Percentiles rank a stretch among this genome's conserved stretches.
Evolutionary conservation across 2,329 filamentous ascomycete genomes (phyloP).

Genomic region (Aspergillus clavatus): DNA sequence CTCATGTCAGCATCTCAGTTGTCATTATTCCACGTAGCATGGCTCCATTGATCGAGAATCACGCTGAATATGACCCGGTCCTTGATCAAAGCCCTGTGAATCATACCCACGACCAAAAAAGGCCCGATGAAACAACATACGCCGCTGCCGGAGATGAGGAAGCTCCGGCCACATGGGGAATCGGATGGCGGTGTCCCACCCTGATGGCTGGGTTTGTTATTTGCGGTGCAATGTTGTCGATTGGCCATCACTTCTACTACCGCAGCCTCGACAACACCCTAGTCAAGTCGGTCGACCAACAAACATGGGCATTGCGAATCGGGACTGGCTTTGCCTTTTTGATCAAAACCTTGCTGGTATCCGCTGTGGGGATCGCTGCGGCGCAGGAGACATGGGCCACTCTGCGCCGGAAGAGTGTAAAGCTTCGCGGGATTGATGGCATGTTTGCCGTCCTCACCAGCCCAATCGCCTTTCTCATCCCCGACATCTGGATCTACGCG

Average conservation of each 20-base stretch:
- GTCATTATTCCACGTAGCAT: no score
- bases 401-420: conserved; percentile 7
- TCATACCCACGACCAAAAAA: no score
- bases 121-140: no score
- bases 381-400: conserved; percentile 9
- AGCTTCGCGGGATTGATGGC: conserved; percentile 5
- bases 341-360: conserved; percentile 2
- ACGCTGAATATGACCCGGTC: no score
- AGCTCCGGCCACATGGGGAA: not conserved
- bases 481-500: conserved; percentile 7
- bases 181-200: conserved; percentile 3
- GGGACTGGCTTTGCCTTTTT: conserved; percentile 11
- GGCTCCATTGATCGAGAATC: no score
- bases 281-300: conserved; percentile 5
- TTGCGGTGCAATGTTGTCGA: conserved; percentile 2
- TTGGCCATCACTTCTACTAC: conserved; percentile 6
- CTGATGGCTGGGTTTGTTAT: conserved; percentile 6
- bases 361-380: conserved; percentile 8
- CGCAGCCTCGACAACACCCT: conserved; percentile 1
- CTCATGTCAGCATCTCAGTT: no score
- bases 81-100: no score
- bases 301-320: conserved; percentile 9
- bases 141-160: no score
- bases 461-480: conserved; percentile 4
- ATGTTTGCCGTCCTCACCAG: conserved; percentile 7